phyloP scores from a whole-genome alignment of 176 grass and related monocot species.

The Triticum aestivum region IWGSC_CS_RefSeq_v2.1 NC_057801.1:519538040-519538539 shows the following conservation, averaged over 20 bases:
- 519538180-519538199: constrained; percentile 7
- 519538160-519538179: constrained; percentile 28
- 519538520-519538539: too few species aligned
- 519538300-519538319: constrained; percentile 8
- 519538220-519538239: constrained; percentile 44
- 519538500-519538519: not conserved
- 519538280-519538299: constrained; percentile 7
- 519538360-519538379: not conserved
- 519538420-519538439: not conserved
- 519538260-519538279: constrained; percentile 2
- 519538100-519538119: constrained; percentile 18
- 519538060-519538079: constrained; percentile 22
- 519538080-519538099: constrained; percentile 1
- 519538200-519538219: constrained; percentile 32
- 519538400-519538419: not conserved
- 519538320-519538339: constrained; percentile 13
- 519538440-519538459: not conserved
- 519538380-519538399: not conserved
- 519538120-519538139: not conserved
- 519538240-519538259: not conserved
- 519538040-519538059: constrained; percentile 13
- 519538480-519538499: not conserved
- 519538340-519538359: not conserved
- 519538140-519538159: constrained; percentile 13
- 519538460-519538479: not conserved